Evolutionary conservation across 371 early-diverging fungal species (phyloP), one percentile per base, ranked within the genome.

Genomic region (Sporodiniella umbellata): DNA sequence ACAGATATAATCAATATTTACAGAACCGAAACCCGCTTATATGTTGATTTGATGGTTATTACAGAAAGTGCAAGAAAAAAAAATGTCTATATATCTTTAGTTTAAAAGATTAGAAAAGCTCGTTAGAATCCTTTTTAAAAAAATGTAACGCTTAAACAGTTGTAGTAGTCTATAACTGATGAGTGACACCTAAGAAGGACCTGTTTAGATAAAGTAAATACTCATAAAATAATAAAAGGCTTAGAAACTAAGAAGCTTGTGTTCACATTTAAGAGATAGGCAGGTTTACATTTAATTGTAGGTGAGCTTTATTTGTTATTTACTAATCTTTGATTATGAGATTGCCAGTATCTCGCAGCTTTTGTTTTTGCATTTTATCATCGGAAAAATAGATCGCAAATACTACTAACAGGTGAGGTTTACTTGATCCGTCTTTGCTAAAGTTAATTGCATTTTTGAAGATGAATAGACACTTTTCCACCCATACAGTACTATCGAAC

Each of bases 121-220:
- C 52, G 44, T 51, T 51, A 44, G 52, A 44, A 53, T 53, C 33
- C 30, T 15, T 40, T 23, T 45, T 40, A 28, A 35, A 40, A 45
- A n/a, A n/a, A 53, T 17, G 46, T 25, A 53, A 37, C 44, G 44
- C 30, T 23, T 45, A 52, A 45, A 52, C 45, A 37, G 53, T 38
- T 52, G 45, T 45, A 28, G 19, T 44, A 52, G 53, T 52, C 53
- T 52, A 52, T 53, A 39, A 40, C 45, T 53, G 40, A 53, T 39
- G 40, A 46, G 46, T 35, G 51, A 11, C 51, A 51, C 37, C 43
- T 44, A 51, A 51, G 51, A 51, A 51, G 44, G 43, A 51, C 44
- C 37, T 33, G 7, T 51, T 43, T 51, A 22, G 51, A 51, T 43
- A 43, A 51, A 51, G 33, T 33, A 51, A 42, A 15, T 50, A 42